Evolutionary conservation across 2,329 filamentous ascomycete genomes (phyloP).

Genomic region (Colletotrichum sp.): DNA sequence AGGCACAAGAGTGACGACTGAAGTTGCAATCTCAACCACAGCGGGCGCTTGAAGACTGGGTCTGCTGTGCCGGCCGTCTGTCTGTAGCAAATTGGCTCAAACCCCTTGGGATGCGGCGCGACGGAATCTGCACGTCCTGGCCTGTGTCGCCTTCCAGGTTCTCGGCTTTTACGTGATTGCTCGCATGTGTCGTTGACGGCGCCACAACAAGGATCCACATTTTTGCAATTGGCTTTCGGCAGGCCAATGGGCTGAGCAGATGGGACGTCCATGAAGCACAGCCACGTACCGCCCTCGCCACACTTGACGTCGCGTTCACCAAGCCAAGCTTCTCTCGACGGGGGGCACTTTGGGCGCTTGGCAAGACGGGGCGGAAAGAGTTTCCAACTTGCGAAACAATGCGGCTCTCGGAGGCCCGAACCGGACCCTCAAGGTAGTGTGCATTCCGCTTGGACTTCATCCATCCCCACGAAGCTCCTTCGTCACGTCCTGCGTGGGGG

Average conservation of each 20-base stretch:
- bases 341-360: neutral
- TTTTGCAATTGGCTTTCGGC: neutral
- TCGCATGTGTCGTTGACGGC: neutral
- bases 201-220: neutral
- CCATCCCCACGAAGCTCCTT: neutral
- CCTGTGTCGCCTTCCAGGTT: neutral
- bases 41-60: neutral
- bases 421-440: neutral
- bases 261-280: neutral
- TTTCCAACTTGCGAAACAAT: neutral
- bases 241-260: neutral
- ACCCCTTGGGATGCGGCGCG: neutral
- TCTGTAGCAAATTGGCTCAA: neutral
- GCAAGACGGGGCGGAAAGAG: neutral
- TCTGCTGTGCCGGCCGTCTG: neutral
- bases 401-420: neutral
- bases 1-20: neutral
- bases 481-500: neutral
- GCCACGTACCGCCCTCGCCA: slow-evolving; percentile 1
- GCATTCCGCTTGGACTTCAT: neutral
- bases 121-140: neutral
- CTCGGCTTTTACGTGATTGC: neutral
- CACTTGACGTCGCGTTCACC: neutral
- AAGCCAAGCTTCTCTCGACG: neutral
- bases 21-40: neutral